phyloP scores from a whole-genome alignment of 2,329 filamentous ascomycete genomes.

The Chlorencoelia australis region DNA sequence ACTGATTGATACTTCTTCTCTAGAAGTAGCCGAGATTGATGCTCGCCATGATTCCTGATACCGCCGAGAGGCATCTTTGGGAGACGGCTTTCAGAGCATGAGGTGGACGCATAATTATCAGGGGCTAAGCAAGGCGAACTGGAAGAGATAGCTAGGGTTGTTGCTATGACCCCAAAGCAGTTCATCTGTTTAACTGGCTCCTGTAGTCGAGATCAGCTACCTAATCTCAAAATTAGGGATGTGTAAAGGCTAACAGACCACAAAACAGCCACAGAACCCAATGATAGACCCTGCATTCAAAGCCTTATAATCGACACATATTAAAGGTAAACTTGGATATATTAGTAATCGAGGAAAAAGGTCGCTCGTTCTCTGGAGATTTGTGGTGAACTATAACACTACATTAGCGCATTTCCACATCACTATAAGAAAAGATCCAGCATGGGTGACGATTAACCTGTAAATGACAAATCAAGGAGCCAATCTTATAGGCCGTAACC shows the following conservation, averaged over 20 bases:
- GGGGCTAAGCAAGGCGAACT: constrained; percentile 1
- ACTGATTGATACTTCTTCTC: constrained; percentile 6
- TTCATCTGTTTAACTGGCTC: constrained; percentile 3
- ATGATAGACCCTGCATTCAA: constrained; percentile 5
- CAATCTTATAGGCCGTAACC: constrained; percentile 8
- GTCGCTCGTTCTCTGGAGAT: constrained; percentile 5
- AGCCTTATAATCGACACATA: constrained; percentile 5
- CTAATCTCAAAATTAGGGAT: background rate
- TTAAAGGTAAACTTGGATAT: constrained; percentile 1
- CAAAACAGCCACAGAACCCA: constrained; percentile 8
- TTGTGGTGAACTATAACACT: constrained; percentile 7
- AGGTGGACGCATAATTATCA: background rate
- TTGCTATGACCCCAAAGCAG: constrained; percentile 8
- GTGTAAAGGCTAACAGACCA: constrained; percentile 3
- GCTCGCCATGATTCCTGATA: constrained; percentile 4
- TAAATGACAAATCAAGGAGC: constrained; percentile 8
- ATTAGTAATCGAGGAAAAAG: constrained; percentile 3
- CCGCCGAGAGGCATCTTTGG: constrained; percentile 4
- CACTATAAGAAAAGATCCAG: too few relatives aligned
- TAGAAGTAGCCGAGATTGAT: constrained; percentile 4
- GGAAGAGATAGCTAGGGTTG: background rate
- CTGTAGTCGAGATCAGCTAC: constrained; percentile 4
- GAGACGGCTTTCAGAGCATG: background rate
- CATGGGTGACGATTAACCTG: constrained; percentile 7
- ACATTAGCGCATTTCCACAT: background rate